Evolutionary conservation across 306 rosid genomes (phyloP).

Genomic region (Vigna reflexopilosa): DNA sequence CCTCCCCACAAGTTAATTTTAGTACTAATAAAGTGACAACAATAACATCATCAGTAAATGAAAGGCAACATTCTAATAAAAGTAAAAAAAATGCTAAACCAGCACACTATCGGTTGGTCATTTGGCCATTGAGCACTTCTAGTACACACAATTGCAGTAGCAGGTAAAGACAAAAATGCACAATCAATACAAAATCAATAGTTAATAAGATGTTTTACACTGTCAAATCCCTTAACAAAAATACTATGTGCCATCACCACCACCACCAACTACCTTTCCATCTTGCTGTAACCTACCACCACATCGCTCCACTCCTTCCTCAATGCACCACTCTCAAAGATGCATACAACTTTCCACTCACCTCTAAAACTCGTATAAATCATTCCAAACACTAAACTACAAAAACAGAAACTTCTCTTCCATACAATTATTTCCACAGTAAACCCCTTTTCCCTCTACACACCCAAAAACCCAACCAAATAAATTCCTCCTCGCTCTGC

Average conservation of each 20-base stretch:
- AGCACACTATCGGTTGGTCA: neutral
- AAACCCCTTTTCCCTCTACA: slow-evolving; percentile 29
- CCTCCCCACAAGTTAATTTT: neutral
- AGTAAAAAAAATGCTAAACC: neutral
- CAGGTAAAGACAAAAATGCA: slow-evolving; percentile 47
- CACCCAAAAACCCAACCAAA: slow-evolving; percentile 47
- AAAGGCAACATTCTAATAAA: slow-evolving; percentile 23
- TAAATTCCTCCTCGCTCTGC: slow-evolving; percentile 45
- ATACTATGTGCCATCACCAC: slow-evolving; percentile 33
- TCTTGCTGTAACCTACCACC: slow-evolving; percentile 51
- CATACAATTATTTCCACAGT: slow-evolving; percentile 54
- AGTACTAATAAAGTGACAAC: neutral
- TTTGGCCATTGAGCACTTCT: slow-evolving; percentile 13
- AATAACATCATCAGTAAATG: slow-evolving; percentile 22
- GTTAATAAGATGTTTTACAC: slow-evolving; percentile 34
- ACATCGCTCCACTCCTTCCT: slow-evolving; percentile 6
- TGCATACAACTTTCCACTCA: too few species aligned
- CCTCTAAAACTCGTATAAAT: neutral
- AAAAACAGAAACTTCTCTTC: slow-evolving; percentile 39
- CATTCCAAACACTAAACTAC: slow-evolving; percentile 47
- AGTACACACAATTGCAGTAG: neutral
- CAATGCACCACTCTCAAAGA: neutral
- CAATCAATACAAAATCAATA: slow-evolving; percentile 33
- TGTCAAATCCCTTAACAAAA: slow-evolving; percentile 35
- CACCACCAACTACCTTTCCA: slow-evolving; percentile 39